Percentiles rank a stretch among this genome's conserved stretches.
phyloP scores from a whole-genome alignment of 345 rosid species.

The Bruguiera sexangula region DNA sequence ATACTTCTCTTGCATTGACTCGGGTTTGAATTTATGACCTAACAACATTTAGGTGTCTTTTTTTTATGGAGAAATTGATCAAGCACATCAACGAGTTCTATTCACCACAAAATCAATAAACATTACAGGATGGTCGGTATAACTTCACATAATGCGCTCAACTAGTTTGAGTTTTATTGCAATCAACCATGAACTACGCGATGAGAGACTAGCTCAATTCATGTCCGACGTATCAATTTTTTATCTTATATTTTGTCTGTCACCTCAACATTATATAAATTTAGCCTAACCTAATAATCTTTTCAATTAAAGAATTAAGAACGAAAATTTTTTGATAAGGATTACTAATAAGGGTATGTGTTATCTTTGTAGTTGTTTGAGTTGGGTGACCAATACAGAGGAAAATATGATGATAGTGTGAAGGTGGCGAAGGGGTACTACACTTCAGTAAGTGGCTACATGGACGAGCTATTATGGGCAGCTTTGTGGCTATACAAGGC shows the following conservation, averaged over 20 bases:
- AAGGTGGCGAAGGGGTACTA: constrained; percentile 78
- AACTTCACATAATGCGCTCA: constrained; percentile 9
- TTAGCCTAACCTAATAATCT: too few relatives aligned
- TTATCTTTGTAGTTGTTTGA: constrained; percentile 57
- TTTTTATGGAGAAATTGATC: too few relatives aligned
- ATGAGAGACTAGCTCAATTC: too few relatives aligned
- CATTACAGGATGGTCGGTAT: neutral
- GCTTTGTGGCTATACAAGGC: constrained; percentile 90
- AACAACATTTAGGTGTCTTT: too few relatives aligned
- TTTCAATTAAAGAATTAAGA: neutral
- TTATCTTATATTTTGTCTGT: too few relatives aligned
- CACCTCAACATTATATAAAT: too few relatives aligned
- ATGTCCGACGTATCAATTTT: too few relatives aligned
- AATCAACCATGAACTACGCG: too few relatives aligned
- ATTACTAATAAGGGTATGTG: neutral
- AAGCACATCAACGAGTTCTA: too few relatives aligned
- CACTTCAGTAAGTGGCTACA: constrained; percentile 90
- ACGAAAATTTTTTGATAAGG: neutral
- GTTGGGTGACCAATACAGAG: constrained; percentile 76
- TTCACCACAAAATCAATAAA: constrained; percentile 3
- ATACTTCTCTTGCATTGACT: too few relatives aligned
- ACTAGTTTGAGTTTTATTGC: neutral
- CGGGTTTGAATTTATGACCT: too few relatives aligned
- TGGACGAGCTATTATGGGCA: constrained; percentile 94
- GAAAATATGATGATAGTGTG: constrained; percentile 71